A percentile compares a stretch with the other conserved stretches of the same genome.
Conservation (phyloP, 441 rosid species). For the Populus trichocarpa region DNA sequence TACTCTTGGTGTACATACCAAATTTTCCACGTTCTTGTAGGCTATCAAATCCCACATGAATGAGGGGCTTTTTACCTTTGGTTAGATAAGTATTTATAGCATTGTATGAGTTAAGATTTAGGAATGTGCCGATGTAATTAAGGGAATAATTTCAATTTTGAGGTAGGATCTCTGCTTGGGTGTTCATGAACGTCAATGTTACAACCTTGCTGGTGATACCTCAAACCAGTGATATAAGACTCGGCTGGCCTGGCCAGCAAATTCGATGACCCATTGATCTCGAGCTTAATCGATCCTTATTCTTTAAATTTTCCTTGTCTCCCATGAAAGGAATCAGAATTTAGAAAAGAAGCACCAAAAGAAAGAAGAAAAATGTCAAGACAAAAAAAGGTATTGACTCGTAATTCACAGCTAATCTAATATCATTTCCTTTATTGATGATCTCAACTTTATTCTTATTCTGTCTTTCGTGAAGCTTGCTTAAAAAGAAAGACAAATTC, state of each 20-base stretch:
- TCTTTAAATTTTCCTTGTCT: constrained; percentile 47
- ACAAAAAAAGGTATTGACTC: constrained; percentile 29
- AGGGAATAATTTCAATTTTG: not conserved
- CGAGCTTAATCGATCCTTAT: too few species aligned
- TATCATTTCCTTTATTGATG: not conserved
- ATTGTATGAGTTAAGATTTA: not conserved
- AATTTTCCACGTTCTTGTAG: too few species aligned
- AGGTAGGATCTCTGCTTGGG: not conserved
- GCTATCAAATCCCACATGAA: too few species aligned
- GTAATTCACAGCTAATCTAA: constrained; percentile 34
- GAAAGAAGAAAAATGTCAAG: constrained; percentile 35
- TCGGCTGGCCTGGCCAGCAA: too few species aligned
- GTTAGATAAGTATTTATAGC: too few species aligned
- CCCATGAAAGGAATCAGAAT: constrained; percentile 68
- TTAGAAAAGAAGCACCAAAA: constrained; percentile 19
- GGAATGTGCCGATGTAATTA: too few species aligned
- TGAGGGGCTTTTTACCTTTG: too few species aligned
- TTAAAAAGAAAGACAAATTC: not conserved
- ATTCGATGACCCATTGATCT: too few species aligned
- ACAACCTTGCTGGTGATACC: constrained; percentile 13
- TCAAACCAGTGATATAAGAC: not conserved
- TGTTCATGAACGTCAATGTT: constrained; percentile 1
- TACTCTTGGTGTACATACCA: too few species aligned
- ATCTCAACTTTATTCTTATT: constrained; percentile 51
- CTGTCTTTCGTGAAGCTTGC: constrained; percentile 27